Base-by-base conservation (phyloP, 2,329 filamentous ascomycete genomes). In the Monilinia aucupariae region DNA sequence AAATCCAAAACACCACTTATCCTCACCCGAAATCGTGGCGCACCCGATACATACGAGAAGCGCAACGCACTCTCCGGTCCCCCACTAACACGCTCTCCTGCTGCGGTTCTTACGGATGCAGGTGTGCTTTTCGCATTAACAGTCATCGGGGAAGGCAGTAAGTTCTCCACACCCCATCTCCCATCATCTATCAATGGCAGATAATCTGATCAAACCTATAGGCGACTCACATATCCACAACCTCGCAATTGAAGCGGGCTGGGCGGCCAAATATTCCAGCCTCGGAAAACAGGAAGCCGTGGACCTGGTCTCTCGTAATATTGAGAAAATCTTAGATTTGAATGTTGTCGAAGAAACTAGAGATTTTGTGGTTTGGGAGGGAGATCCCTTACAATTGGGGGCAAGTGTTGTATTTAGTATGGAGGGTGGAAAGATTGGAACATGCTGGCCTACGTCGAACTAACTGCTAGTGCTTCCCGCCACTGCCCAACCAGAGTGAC, bases 281-380 rank as follows among this genome's bases (percentile, higher is more conserved):
- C 67, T 78, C 1, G 71, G 67, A 39, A 72, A 75, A 30, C 67
- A 68, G 25, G 68, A 75, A 25, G 73, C 74, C 15, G 68, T 79
- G 17, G 67, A 73, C 30, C 70, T 80, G 20, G 74, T 79, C 1
- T 74, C 75, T 7, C 69, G 66, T 25, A 79, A 79, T 59, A 70
- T 79, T 27, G 77, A 79, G 65, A 69, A 74, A 47, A 78, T 79
- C 27, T 68, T 80, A 22, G 71, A 73, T 2, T 69, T 79, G 30
- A 49, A 68, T 5, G 61, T 66, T 17, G 54, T 63, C 45, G 68
- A 74, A 50, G 70, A 64, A 37, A 68, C 72, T n/a, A 71, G 66
- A 49, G 78, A 80, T 63, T 69, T 78, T 50, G 78, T 80, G 12
- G 64, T 80, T 20, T 80, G 74, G 69, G 78, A 79, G 66, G 77